Evolutionary conservation across 441 rosid species (phyloP), one percentile per base, ranked within the genome.

Genomic region (Jatropha multifida): DNA sequence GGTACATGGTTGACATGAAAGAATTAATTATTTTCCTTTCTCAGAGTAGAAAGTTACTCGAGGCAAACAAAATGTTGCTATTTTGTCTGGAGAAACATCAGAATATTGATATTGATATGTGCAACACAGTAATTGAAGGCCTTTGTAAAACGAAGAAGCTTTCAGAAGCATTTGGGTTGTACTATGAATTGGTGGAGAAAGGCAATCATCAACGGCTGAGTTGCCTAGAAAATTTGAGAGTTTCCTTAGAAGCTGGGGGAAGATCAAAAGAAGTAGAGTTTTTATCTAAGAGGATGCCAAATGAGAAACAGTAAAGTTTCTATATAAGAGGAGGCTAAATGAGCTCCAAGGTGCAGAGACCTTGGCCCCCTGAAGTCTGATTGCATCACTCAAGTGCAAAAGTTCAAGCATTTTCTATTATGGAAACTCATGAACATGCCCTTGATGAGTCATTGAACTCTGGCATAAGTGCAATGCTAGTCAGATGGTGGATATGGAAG

Each of bases 161-260:
- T 76, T 73, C 85, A 56, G 96, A 92, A 79, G 97, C 96, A 71
- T 92, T 90, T 82, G 71, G 77, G 61, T 81, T 92, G 86, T 90
- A 83, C 78, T 84, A 85, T 62, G 88, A 87, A 74, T 77, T 92
- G 81, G 91, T 86, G 76, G 98, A 92, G 82, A 82, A 81, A 71
- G 91, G 88, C 64, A 81, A 80, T 27, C 81, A 83, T 77, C 84
- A 73, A 65, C 81, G 83, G 67, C 87, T 92, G 83, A 81, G 82
- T 74, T 87, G 94, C 81, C 71, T 83, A 17, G 83, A 85, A 72
- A 84, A 81, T 71, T 75, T 94, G 85, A 86, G 68, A 79, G 75
- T 69, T 78, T 83, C 92, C 71, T 83, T 94, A 40, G 84, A 83
- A 80, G 83, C 83, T 66, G 88, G 78, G 67, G 93, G 90, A 58